Base-by-base conservation (phyloP, 106 monocot genomes). In the Xerophyta viscosa region DNA sequence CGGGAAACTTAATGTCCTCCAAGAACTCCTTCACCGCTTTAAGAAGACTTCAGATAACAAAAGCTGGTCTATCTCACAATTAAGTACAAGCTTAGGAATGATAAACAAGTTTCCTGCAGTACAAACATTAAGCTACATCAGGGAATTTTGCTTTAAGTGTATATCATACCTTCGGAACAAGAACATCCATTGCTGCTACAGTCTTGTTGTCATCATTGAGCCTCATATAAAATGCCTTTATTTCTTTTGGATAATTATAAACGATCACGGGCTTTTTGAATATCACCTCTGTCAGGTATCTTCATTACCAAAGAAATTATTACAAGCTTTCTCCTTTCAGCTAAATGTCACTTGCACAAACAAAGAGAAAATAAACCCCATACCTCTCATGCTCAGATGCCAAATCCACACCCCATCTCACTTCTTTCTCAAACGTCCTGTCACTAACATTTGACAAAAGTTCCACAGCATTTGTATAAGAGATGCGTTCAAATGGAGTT, bases 371-470 rank as follows among this genome's bases (percentile, higher is more conserved):
- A 4, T 10, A 45, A 20, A 15, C 45, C 27, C 7, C 56, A 47
- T 70, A 86, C 86, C 86, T 73, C 63, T 86, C 86, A 73, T 86
- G 81, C 65, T 87, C 87, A 31, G 87, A 87, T 66, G 87, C 87
- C 57, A 87, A 64, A 68, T 87, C 87, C 20, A 87, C 69, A 19
- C 87, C 87, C 87, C 87, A 87, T 65, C 73, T 70, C 0, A 87
- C 87, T 15, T 74, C 63, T 56, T 87, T 87, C 22, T 82, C 87
- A 74, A 81, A 87, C 52, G 81, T 65, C 45, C 71, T 87, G 31
- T 81, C 77, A n/a, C 72, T 86, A 30, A 81, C 87, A 46, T 64
- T 48, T 31, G 66, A 28, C 23, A 87, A 60, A 61, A 87, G 59
- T 29, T 82, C 46, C 11, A 87, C 69, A 15, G 87, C 87, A n/a